Conservation (phyloP, 2,329 filamentous ascomycete species). For the Cryphonectria parasitica region DNA sequence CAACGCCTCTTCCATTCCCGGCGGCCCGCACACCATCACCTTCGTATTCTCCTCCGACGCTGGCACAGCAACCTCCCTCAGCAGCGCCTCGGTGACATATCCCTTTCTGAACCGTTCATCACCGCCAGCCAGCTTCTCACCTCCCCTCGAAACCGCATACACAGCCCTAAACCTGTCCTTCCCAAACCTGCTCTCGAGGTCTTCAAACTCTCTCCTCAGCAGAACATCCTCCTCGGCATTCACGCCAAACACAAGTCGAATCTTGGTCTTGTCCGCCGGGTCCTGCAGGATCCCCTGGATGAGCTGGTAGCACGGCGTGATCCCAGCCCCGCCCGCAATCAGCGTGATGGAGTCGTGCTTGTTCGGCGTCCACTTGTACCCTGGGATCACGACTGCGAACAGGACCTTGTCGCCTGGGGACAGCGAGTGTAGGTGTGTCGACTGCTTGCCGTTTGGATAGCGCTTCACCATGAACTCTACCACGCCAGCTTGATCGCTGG, state of each 20-base stretch:
- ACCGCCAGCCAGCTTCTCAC: conserved; percentile 10
- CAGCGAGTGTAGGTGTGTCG: conserved; percentile 68
- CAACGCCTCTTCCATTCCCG: conserved; percentile 65
- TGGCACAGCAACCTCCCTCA: conserved; percentile 52
- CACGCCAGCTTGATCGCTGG: conserved; percentile 57
- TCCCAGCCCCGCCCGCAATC: conserved; percentile 73
- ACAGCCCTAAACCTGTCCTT: conserved; percentile 60
- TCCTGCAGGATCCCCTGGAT: conserved; percentile 65
- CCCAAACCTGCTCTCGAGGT: conserved; percentile 48
- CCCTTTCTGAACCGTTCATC: conserved; percentile 46
- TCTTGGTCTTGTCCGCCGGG: conserved; percentile 62
- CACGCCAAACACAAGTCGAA: conserved; percentile 69
- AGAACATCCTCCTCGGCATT: conserved; percentile 67
- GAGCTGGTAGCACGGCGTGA: conserved; percentile 72
- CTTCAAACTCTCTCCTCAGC: conserved; percentile 58
- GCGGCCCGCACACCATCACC: conserved; percentile 72
- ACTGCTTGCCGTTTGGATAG: conserved; percentile 68
- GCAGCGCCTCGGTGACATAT: conserved; percentile 59
- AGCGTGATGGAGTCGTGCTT: conserved; percentile 59
- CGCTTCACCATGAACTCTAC: conserved; percentile 70
- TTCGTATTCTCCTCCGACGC: conserved; percentile 48
- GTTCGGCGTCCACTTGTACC: conserved; percentile 58
- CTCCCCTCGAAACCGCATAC: conserved; percentile 44
- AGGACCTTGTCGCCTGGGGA: conserved; percentile 63
- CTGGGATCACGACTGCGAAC: conserved; percentile 59